A percentile compares a stretch with the other conserved stretches of the same genome.
These are phyloP conservation scores for Urostyla sp. DNA, from an alignment of 73 alveolate species.

Conservation along the genomic window DNA sequence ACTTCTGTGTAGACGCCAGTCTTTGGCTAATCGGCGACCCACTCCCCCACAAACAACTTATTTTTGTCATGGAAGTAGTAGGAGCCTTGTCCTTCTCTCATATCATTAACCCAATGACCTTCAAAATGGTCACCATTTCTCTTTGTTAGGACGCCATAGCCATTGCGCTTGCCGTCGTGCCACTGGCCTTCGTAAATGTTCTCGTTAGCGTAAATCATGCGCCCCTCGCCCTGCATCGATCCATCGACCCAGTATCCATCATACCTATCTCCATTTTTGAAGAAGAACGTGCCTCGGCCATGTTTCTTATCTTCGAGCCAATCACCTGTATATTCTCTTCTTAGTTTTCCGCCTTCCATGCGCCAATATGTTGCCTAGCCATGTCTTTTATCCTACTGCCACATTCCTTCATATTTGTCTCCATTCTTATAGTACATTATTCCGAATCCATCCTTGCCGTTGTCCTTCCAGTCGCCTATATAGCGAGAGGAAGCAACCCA, in stretches of 20 bases:
- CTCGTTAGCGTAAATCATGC: slow-evolving; percentile 94
- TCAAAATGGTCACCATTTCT: slow-evolving; percentile 92
- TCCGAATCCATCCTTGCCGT: slow-evolving; percentile 84
- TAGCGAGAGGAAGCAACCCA: slow-evolving; percentile 84
- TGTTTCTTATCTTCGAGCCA: slow-evolving; percentile 96
- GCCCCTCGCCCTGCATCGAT: slow-evolving; percentile 92
- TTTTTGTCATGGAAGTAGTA: slow-evolving; percentile 77
- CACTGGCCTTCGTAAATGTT: slow-evolving; percentile 97
- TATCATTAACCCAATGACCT: slow-evolving; percentile 94
- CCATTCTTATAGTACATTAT: slow-evolving; percentile 82
- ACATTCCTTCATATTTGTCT: slow-evolving; percentile 95
- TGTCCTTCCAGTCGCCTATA: slow-evolving; percentile 91
- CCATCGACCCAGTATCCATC: slow-evolving; percentile 97
- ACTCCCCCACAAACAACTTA: slow-evolving; percentile 94
- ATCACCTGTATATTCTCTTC: slow-evolving; percentile 97
- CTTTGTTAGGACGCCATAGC: slow-evolving; percentile 91
- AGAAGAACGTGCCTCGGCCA: slow-evolving; percentile 97
- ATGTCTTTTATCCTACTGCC: slow-evolving; percentile 89
- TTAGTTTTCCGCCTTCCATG: slow-evolving; percentile 82
- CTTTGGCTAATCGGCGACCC: slow-evolving; percentile 94
- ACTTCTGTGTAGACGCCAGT: slow-evolving; percentile 93
- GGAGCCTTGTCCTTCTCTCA: slow-evolving; percentile 93
- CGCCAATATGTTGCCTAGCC: slow-evolving; percentile 97
- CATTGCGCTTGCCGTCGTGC: slow-evolving; percentile 89
- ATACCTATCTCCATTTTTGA: slow-evolving; percentile 94